These are phyloP conservation scores for Sarocladiaceae sp. DNA, from an alignment of 2,329 filamentous ascomycete genomes.

Conservation along the genomic window DNA sequence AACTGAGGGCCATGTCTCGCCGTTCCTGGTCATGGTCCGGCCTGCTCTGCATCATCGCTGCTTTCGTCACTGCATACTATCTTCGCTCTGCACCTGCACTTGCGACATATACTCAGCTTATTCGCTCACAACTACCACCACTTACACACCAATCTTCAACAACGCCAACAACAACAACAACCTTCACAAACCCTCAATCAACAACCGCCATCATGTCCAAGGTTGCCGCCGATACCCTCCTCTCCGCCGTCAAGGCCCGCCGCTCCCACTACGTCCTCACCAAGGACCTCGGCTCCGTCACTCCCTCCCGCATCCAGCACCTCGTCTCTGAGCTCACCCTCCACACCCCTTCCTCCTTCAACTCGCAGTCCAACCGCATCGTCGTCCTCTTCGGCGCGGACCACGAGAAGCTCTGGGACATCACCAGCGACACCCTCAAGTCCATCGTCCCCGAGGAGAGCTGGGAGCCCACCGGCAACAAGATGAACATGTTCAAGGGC, in stretches of 20 bases:
- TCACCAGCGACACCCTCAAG: slow-evolving; percentile 46
- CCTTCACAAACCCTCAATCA: slow-evolving; percentile 18
- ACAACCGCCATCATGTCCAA: slow-evolving; percentile 36
- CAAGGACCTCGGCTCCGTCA: slow-evolving; percentile 48
- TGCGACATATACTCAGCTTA: slow-evolving; percentile 4
- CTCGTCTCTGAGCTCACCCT: slow-evolving; percentile 59
- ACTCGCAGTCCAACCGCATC: slow-evolving; percentile 75
- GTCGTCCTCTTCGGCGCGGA: slow-evolving; percentile 75
- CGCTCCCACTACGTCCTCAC: slow-evolving; percentile 63
- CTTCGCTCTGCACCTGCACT: neutral
- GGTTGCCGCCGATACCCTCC: slow-evolving; percentile 42
- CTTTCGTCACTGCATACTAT: neutral
- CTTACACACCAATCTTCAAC: neutral
- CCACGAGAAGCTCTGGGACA: slow-evolving; percentile 84
- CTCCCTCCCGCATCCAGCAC: slow-evolving; percentile 52
- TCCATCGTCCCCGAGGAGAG: slow-evolving; percentile 55
- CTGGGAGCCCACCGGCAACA: slow-evolving; percentile 46
- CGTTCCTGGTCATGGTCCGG: neutral
- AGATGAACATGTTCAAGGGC: slow-evolving; percentile 53
- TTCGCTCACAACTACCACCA: slow-evolving; percentile 9
- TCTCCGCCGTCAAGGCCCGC: slow-evolving; percentile 60
- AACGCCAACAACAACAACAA: slow-evolving; percentile 10
- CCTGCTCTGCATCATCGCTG: slow-evolving; percentile 1
- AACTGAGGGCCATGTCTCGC: neutral
- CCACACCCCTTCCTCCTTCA: slow-evolving; percentile 76